Evolutionary conservation across 2,329 filamentous ascomycete genomes (phyloP).

Genomic region (Exophiala viscosa): DNA sequence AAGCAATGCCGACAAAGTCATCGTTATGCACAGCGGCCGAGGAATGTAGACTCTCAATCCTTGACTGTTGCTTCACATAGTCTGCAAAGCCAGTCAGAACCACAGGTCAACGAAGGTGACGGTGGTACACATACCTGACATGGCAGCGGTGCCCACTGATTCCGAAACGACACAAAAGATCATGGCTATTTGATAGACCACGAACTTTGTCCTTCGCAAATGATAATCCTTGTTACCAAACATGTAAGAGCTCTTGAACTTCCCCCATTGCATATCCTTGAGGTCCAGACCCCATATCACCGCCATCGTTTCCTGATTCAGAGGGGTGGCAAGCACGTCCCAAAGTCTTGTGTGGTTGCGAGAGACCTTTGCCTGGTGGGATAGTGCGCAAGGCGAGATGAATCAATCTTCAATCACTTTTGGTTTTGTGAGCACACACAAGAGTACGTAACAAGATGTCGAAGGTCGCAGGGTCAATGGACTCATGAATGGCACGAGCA

Average conservation of each 20-base stretch:
- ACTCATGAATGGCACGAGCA: neutral
- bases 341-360: neutral
- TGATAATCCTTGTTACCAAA: conserved; percentile 53
- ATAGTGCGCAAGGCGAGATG: neutral
- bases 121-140: conserved; percentile 44
- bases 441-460: neutral
- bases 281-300: conserved; percentile 59
- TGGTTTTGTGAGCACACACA: neutral
- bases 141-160: conserved; percentile 53
- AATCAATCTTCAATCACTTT: neutral
- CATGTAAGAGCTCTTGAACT: conserved; percentile 58
- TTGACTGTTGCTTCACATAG: conserved; percentile 53
- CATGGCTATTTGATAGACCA: conserved; percentile 59
- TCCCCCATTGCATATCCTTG: conserved; percentile 55
- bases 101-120: neutral
- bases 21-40: conserved; percentile 51
- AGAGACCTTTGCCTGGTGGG: neutral
- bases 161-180: conserved; percentile 56
- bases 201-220: conserved; percentile 55
- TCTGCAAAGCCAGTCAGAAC: conserved; percentile 34
- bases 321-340: neutral
- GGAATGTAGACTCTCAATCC: conserved; percentile 40
- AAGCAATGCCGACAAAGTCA: conserved; percentile 53
- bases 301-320: conserved; percentile 33
- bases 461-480: neutral